Base-by-base conservation (phyloP, 495 filamentous ascomycete species). In the Talaromyces nanjingensis region DNA sequence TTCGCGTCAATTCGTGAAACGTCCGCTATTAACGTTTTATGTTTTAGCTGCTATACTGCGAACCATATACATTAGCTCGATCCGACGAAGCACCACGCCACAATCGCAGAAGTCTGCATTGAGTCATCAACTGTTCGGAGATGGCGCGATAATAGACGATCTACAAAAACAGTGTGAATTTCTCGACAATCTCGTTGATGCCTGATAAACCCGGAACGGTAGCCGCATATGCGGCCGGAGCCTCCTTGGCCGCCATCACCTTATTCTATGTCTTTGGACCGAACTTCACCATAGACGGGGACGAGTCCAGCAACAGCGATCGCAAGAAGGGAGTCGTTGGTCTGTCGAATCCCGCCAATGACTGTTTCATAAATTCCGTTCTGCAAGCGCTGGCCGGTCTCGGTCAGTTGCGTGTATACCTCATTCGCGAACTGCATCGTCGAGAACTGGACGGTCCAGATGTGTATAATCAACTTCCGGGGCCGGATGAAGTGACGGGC, bases 321-420 rank as follows among this genome's bases (percentile, higher is more conserved):
- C 86, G 90, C 57, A 96, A 93, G 76, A 93, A 91, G 72, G 90
- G 90, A 64, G 89, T 92, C 53, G 93, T 99, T 22, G 94, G 94
- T 52, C 82, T 99, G 27, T 80, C 81, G 16, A 99, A 99, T 69
- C 84, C 91, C 4, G 96, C 93, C 64, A 98, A 98, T 78, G 96
- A 99, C 75, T 99, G 94, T 79, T 99, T 98, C 79, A 97, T 99
- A 79, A 99, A 99, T 75, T 97, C 93, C 24, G 89, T 96, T 24
- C 83, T 98, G 37, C 94, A 99, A 76, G 92, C 91, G 0, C 81
- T 99, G 20, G 93, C 96, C n/a, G 94, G 94, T 1, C 81, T 98
- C n/a, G 89, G 88, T 3, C 92, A 98, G 67, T 81, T 99, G 66
- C 88, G 96, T 27, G 74, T 92, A 37, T 98, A 97, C 70, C 77